phyloP scores from a whole-genome alignment of 208 protist species.

The Lotmaria passim region DNA sequence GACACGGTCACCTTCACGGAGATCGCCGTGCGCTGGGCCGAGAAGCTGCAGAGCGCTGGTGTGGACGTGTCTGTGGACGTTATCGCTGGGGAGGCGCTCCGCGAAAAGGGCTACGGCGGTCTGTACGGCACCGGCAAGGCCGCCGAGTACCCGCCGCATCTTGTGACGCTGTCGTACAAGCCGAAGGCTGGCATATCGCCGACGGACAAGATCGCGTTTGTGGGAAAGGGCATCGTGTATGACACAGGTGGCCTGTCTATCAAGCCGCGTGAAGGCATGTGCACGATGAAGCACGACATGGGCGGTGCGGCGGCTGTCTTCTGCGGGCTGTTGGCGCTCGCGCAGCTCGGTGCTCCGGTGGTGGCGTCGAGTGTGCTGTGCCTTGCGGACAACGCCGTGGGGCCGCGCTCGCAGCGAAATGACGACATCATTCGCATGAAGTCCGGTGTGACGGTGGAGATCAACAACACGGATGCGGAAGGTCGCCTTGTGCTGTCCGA shows the following conservation, averaged over 20 bases:
- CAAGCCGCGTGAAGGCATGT: conserved; percentile 83
- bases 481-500: conserved; percentile 92
- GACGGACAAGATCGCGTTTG: conserved; percentile 73
- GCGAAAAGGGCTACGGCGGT: conserved; percentile 82
- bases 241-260: conserved; percentile 91
- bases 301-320: conserved; percentile 89
- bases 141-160: conserved; percentile 80
- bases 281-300: conserved; percentile 93
- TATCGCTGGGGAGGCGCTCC: conserved; percentile 80
- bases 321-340: conserved; percentile 72
- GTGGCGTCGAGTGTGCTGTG: conserved; percentile 72
- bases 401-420: conserved; percentile 71
- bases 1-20: conserved; percentile 86
- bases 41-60: conserved; percentile 41
- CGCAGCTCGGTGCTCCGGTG: conserved; percentile 44
- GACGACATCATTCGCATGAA: conserved; percentile 91
- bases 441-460: conserved; percentile 90
- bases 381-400: conserved; percentile 92
- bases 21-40: conserved; percentile 57
- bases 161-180: conserved; percentile 84
- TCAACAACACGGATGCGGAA: conserved; percentile 95
- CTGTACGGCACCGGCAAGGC: conserved; percentile 86
- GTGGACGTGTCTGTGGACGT: conserved; percentile 45
- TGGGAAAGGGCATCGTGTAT: conserved; percentile 94
- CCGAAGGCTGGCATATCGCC: conserved; percentile 52